These are phyloP conservation scores for Lyophyllum decastes DNA, from an alignment of 768 basidiomycete genomes.

Conservation along the genomic window DNA sequence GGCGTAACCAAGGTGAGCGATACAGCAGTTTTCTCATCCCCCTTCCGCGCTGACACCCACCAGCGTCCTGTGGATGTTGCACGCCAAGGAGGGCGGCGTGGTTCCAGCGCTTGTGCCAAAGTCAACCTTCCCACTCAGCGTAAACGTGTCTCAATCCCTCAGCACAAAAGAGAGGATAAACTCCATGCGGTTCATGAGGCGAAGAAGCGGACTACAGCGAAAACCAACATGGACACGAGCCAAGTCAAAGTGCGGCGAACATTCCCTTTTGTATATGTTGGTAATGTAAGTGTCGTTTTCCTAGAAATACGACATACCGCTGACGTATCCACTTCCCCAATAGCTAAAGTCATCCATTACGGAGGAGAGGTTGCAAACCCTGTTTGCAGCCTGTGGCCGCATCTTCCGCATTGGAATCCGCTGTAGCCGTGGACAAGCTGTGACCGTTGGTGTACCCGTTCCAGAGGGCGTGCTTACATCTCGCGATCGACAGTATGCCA, in stretches of 20 bases:
- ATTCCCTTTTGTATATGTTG: constrained; percentile 49
- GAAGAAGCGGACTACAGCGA: constrained; percentile 22
- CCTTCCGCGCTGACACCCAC: not conserved
- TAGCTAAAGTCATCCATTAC: constrained; percentile 38
- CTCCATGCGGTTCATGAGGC: constrained; percentile 26
- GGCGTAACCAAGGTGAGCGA: constrained; percentile 2
- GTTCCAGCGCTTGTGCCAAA: not conserved
- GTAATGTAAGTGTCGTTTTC: constrained; percentile 51
- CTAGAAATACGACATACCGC: not conserved
- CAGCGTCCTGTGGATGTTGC: not conserved
- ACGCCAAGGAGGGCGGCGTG: not conserved
- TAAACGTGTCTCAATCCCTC: not conserved
- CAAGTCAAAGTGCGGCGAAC: constrained; percentile 3
- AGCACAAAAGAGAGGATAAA: constrained; percentile 7
- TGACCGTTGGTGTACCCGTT: constrained; percentile 25
- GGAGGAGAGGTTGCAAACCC: constrained; percentile 27
- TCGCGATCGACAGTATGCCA: constrained; percentile 52
- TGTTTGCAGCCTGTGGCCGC: constrained; percentile 39
- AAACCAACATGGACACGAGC: constrained; percentile 3
- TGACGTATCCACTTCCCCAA: not conserved
- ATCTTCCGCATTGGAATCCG: constrained; percentile 38
- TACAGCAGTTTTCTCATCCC: not conserved
- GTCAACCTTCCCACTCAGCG: not conserved
- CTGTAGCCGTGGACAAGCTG: constrained; percentile 40
- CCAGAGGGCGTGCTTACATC: constrained; percentile 19